These are phyloP conservation scores for Ganoderma lingzhi DNA, from an alignment of 1,284 basidiomycete genomes.

Conservation along the genomic window DNA sequence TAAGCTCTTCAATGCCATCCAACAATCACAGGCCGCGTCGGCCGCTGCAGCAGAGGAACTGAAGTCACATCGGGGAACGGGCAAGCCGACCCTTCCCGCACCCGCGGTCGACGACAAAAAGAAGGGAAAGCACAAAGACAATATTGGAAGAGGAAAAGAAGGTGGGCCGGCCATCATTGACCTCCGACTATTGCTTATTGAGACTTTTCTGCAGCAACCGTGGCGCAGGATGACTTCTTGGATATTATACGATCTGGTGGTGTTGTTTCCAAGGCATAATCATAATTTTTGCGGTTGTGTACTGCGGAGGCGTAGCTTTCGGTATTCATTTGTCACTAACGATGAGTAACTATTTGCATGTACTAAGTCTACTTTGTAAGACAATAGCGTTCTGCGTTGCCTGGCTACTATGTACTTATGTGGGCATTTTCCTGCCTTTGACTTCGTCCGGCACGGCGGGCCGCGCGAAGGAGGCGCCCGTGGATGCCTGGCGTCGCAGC, in stretches of 20 bases:
- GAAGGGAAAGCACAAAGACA: constrained; percentile 63
- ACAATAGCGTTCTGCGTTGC: not conserved
- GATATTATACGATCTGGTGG: constrained; percentile 82
- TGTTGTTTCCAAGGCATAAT: constrained; percentile 44
- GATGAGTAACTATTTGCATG: not conserved
- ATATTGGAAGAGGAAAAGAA: constrained; percentile 61
- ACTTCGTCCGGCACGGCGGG: not conserved
- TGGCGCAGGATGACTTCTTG: constrained; percentile 78
- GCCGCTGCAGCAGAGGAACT: constrained; percentile 59
- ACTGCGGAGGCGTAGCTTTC: not conserved
- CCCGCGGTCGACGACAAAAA: constrained; percentile 61
- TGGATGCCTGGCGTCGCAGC: not conserved
- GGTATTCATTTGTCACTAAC: not conserved
- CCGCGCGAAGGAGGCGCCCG: not conserved
- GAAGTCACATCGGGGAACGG: constrained; percentile 70
- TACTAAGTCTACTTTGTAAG: not conserved
- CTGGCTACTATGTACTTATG: not conserved
- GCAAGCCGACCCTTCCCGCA: constrained; percentile 75
- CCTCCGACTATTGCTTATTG: not conserved
- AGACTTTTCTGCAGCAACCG: constrained; percentile 47
- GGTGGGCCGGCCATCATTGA: constrained; percentile 47
- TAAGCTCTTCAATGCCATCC: constrained; percentile 83
- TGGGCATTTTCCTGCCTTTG: too few species aligned
- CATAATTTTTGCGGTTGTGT: constrained; percentile 24
- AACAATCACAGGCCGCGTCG: constrained; percentile 73